Percentiles rank a stretch among this genome's conserved stretches.
Evolutionary conservation across 2,329 filamentous ascomycete genomes (phyloP).

Genomic region (Sphaerulina vaccinii): DNA sequence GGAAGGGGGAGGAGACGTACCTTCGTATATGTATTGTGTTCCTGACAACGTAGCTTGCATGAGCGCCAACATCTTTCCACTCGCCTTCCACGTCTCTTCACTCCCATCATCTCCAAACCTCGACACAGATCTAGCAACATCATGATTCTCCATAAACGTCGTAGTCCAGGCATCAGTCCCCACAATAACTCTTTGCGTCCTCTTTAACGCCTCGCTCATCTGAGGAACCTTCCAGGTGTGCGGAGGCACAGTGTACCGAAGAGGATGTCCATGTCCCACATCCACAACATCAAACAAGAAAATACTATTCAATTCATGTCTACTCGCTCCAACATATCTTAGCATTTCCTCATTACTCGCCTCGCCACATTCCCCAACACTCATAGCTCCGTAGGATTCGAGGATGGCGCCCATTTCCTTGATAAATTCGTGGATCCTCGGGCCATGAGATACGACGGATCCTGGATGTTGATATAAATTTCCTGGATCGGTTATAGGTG

Average conservation of each 20-base stretch:
- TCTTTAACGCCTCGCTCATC: conserved; percentile 54
- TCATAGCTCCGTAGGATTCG: conserved; percentile 50
- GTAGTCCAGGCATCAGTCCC: conserved; percentile 62
- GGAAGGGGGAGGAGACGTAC: background rate
- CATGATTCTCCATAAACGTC: conserved; percentile 64
- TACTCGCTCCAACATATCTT: conserved; percentile 49
- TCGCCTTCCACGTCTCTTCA: conserved; percentile 47
- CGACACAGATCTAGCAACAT: conserved; percentile 53
- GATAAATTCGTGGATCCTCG: conserved; percentile 50
- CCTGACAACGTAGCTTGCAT: conserved; percentile 21
- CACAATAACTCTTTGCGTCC: conserved; percentile 61
- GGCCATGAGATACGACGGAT: conserved; percentile 31
- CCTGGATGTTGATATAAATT: conserved; percentile 16
- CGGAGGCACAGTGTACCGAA: conserved; percentile 53
- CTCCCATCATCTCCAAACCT: conserved; percentile 59
- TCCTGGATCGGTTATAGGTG: conserved; percentile 40
- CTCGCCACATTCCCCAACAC: conserved; percentile 51
- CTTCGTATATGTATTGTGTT: conserved; percentile 64
- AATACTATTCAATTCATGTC: conserved; percentile 66
- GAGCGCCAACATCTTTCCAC: conserved; percentile 55
- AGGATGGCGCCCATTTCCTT: conserved; percentile 43
- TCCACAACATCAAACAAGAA: conserved; percentile 66
- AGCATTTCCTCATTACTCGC: conserved; percentile 38
- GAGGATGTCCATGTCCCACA: conserved; percentile 43
- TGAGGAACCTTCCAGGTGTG: conserved; percentile 49